Evolutionary conservation across 2,329 filamentous ascomycete species (phyloP), one percentile per base, ranked within the genome.

Genomic region (Shiraia bambusicola): DNA sequence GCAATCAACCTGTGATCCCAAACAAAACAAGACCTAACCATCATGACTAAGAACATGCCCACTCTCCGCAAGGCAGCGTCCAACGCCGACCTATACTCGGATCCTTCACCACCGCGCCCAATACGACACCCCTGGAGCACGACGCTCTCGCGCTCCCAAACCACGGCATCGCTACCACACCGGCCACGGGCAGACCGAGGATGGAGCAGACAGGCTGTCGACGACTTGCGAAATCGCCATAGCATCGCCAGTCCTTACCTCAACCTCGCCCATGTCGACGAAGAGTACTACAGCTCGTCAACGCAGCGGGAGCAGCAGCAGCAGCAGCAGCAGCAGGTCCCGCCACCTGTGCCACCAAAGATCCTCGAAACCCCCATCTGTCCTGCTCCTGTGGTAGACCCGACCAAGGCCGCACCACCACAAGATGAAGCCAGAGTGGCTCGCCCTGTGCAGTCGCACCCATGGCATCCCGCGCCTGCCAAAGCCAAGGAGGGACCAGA

Each of bases 331-430:
- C 65, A 52, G 8, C 19, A 22, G 19, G 19, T 22, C 31, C 64
- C 65, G 13, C 67, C 67, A 1, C 65, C 66, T 10, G 64, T 69
- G 4, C 67, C 67, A 2, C 67, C 67, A 22, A 69, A 69, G 56
- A 61, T 65, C 13, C 59, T 51, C 19, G 60, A 66, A 43, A 47
- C 51, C 5, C 57, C 51, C 2, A 37, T 30, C 6, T 38, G 33
- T 22, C 10, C 37, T 24, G 28, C 29, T 34, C 43, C 45, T 29
- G 42, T 42, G 6, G 8, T 13, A 19, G 46, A 31, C 31, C 28
- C 12, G 17, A 16, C 31, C 12, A 11, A 7, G 15, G 8, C n/a
- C 6, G 6, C 9, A 13, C 7, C 19, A 28, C 19, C n/a, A 22
- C 24, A 16, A 10, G 30, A 35, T 14, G 32, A 36, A 22, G 25